A percentile compares a stretch with the other conserved stretches of the same genome.
Conservation (phyloP, 371 early-diverging fungal genomes). For the Rhizopus arrhizus region DNA sequence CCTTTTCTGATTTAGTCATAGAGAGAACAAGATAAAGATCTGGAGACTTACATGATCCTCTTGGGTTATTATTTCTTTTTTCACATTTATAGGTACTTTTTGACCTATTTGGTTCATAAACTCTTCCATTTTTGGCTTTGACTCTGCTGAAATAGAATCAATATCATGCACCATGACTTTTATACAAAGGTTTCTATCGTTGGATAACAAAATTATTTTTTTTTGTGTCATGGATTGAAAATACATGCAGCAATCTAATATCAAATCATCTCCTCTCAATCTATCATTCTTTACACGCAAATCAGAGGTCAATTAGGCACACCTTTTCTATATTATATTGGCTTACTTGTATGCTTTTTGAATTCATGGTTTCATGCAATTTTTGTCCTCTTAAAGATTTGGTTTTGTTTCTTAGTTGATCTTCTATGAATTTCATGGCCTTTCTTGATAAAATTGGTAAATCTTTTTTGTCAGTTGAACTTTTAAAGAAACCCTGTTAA, state of each 20-base stretch:
- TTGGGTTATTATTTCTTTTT: background rate
- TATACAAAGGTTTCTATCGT: conserved; percentile 48
- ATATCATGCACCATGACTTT: conserved; percentile 51
- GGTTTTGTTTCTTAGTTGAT: conserved; percentile 13
- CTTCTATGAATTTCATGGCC: conserved; percentile 42
- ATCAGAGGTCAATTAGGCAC: background rate
- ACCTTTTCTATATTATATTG: background rate
- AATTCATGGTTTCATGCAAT: conserved; percentile 27
- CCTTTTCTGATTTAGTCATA: conserved; percentile 1
- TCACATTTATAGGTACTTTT: background rate
- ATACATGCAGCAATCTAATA: conserved; percentile 48
- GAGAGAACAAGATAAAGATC: background rate
- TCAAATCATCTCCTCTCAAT: conserved; percentile 38
- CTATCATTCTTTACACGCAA: background rate
- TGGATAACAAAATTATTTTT: conserved; percentile 34
- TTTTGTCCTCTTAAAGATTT: conserved; percentile 37
- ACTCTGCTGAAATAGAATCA: conserved; percentile 34
- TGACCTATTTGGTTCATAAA: conserved; percentile 10
- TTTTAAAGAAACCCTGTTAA: background rate
- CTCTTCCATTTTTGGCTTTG: conserved; percentile 18
- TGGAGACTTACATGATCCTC: conserved; percentile 11
- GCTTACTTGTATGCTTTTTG: conserved; percentile 15
- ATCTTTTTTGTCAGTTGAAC: conserved; percentile 2
- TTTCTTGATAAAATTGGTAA: conserved; percentile 17
- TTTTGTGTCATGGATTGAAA: conserved; percentile 22